Evolutionary conservation across 371 early-diverging fungal species (phyloP).

Genomic region (Lichtheimia ornata): DNA sequence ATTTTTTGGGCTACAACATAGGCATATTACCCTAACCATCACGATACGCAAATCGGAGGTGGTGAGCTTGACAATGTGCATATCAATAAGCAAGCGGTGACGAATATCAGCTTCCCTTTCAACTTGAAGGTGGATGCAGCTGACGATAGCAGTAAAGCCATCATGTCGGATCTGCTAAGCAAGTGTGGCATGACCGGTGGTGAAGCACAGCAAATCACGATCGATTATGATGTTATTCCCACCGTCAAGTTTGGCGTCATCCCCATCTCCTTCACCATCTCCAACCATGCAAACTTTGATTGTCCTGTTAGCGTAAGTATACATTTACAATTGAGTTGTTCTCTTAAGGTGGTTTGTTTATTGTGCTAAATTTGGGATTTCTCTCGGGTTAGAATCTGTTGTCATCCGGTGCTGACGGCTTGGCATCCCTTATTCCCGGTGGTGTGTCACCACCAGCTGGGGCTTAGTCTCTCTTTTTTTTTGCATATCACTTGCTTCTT

Average conservation of each 20-base stretch:
- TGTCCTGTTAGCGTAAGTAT: conserved; percentile 39
- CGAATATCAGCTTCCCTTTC: conserved; percentile 51
- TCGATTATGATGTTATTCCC: conserved; percentile 57
- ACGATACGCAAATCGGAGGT: conserved; percentile 44
- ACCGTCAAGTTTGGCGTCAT: conserved; percentile 51
- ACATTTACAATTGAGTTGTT: not conserved
- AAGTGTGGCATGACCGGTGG: conserved; percentile 48
- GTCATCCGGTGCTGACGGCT: conserved; percentile 5
- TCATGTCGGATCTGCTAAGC: conserved; percentile 41
- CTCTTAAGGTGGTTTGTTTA: not conserved
- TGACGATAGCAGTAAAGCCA: conserved; percentile 26
- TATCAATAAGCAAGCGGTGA: conserved; percentile 44
- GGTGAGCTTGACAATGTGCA: conserved; percentile 47
- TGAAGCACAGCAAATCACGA: conserved; percentile 22
- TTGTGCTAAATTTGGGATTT: not conserved
- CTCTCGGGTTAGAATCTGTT: no score
- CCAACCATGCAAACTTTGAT: conserved; percentile 29
- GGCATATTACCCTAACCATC: conserved; percentile 54
- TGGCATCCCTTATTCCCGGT: conserved; percentile 7
- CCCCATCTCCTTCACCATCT: conserved; percentile 48
- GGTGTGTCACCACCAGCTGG: not conserved
- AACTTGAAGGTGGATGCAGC: conserved; percentile 31
- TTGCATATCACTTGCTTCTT: no score
- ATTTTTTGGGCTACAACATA: conserved; percentile 7
- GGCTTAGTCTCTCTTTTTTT: no score